Conservation (phyloP, 2,329 filamentous ascomycete genomes). For the Pseudogymnoascus sp. region DNA sequence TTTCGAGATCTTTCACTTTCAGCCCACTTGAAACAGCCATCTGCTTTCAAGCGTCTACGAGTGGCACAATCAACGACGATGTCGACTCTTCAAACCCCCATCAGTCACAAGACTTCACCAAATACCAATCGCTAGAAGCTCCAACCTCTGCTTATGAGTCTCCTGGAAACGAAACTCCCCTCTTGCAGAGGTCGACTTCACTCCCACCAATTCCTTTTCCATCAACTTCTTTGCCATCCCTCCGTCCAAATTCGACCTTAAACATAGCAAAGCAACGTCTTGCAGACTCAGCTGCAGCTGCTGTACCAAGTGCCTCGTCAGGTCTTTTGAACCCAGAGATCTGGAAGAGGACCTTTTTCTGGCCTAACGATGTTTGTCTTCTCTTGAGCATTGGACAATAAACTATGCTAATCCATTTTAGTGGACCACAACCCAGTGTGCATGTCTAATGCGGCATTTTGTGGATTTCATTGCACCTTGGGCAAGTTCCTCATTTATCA, state of each 20-base stretch:
- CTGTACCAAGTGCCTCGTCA: not conserved
- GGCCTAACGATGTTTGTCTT: not conserved
- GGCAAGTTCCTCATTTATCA: not conserved
- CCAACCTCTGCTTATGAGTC: not conserved
- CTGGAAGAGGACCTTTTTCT: not conserved
- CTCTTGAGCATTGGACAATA: not conserved
- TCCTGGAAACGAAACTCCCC: not conserved
- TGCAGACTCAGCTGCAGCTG: not conserved
- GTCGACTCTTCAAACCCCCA: not conserved
- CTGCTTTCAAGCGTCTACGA: not conserved
- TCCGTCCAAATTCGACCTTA: not conserved
- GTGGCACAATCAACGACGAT: not conserved
- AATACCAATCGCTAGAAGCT: not conserved
- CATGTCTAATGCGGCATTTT: not conserved
- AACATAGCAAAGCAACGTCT: not conserved
- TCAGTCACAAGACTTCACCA: not conserved
- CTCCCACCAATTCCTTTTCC: not conserved
- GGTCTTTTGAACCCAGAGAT: not conserved
- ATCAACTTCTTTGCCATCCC: not conserved
- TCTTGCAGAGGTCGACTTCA: not conserved
- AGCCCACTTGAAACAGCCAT: not conserved
- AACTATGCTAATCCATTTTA: not conserved
- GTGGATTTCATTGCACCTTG: not conserved
- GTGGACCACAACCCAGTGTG: not conserved
- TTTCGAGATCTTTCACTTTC: not conserved